Percentiles rank a stretch among this genome's conserved stretches.
Conservation (phyloP, 1,284 basidiomycete species). For the Marasmius oreades region DNA sequence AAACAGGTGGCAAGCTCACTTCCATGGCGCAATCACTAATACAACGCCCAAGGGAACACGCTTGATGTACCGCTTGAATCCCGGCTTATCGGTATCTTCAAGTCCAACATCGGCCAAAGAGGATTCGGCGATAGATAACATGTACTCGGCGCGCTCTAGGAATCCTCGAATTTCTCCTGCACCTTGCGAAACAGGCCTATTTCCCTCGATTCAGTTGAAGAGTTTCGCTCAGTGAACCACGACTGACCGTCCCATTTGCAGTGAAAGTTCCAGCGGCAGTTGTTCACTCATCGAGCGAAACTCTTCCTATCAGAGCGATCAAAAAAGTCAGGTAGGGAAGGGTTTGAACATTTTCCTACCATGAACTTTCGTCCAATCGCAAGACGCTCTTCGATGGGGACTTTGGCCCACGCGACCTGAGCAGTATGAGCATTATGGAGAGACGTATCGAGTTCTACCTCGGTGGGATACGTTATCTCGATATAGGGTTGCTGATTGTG, state of each 20-base stretch:
- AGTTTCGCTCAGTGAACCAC: neutral
- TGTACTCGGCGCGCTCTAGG: conserved; percentile 77
- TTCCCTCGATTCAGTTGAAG: neutral
- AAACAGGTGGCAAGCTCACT: conserved; percentile 44
- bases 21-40: conserved; percentile 86
- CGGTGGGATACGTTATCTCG: conserved; percentile 53
- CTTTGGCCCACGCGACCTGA: conserved; percentile 71
- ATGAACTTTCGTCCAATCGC: conserved; percentile 75
- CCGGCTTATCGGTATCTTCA: conserved; percentile 74
- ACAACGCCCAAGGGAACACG: conserved; percentile 87
- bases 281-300: conserved; percentile 70
- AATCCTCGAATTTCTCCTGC: conserved; percentile 81
- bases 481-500: conserved; percentile 62
- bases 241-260: conserved; percentile 74
- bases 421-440: conserved; percentile 60
- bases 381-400: conserved; percentile 69
- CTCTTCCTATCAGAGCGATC: conserved; percentile 50
- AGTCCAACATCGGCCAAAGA: conserved; percentile 77
- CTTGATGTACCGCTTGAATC: conserved; percentile 80
- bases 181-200: conserved; percentile 74
- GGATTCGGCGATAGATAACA: conserved; percentile 80
- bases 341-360: conserved; percentile 33
- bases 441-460: conserved; percentile 53
- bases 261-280: conserved; percentile 72
- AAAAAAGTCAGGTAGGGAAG: neutral